A percentile compares a stretch with the other conserved stretches of the same genome.
Conservation (phyloP, 2,329 filamentous ascomycete species). For the Rutstroemia sydowiana region DNA sequence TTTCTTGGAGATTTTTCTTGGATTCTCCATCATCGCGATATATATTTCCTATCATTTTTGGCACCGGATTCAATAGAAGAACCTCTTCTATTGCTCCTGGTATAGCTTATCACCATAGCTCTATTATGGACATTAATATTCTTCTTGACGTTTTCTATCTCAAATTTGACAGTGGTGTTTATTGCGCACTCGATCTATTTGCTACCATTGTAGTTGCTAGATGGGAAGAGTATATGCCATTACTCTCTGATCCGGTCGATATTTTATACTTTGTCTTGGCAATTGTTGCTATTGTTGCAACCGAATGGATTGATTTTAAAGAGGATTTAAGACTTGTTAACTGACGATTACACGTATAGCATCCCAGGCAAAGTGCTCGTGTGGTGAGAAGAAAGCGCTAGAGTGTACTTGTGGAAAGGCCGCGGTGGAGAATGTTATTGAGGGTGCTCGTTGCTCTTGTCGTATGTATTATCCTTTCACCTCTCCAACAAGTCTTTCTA, state of each 20-base stretch:
- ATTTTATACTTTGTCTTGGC: too few species aligned
- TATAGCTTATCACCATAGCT: too few species aligned
- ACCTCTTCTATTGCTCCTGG: too few species aligned
- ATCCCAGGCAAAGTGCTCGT: constrained; percentile 70
- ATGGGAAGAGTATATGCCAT: too few species aligned
- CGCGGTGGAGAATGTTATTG: constrained; percentile 62
- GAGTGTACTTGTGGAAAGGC: constrained; percentile 81
- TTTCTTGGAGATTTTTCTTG: background rate
- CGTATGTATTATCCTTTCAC: constrained; percentile 37
- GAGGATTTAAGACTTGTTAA: background rate
- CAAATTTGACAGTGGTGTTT: too few species aligned
- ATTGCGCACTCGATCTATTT: too few species aligned
- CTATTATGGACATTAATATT: too few species aligned
- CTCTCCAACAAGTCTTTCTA: background rate
- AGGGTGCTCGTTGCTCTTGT: constrained; percentile 75
- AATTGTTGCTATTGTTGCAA: too few species aligned
- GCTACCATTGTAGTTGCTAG: too few species aligned
- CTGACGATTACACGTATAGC: constrained; percentile 28
- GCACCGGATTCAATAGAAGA: background rate
- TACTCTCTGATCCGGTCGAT: too few species aligned
- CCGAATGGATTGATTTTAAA: background rate
- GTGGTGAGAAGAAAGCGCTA: constrained; percentile 79
- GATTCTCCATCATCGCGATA: background rate
- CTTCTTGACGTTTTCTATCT: too few species aligned
- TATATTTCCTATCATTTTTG: background rate